phyloP scores from a whole-genome alignment of 441 rosid species.

The Gossypium trilobum region DNA sequence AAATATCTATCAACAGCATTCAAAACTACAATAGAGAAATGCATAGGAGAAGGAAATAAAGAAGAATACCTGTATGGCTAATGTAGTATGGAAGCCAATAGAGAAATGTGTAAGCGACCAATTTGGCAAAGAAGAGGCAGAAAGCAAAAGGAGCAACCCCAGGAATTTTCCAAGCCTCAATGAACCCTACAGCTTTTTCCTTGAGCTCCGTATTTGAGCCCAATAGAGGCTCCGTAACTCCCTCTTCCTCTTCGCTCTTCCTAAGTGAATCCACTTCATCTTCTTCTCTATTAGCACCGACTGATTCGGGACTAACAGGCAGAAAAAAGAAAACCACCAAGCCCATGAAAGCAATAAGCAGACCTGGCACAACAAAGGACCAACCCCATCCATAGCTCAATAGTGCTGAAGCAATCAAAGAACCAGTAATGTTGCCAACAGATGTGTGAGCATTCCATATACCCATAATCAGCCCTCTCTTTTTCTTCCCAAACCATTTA shows the following conservation, averaged over 20 bases:
- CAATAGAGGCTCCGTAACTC: slow-evolving; percentile 42
- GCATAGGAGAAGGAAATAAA: background rate
- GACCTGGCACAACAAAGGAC: slow-evolving; percentile 86
- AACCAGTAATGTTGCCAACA: slow-evolving; percentile 80
- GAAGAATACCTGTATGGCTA: slow-evolving; percentile 66
- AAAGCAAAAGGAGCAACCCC: slow-evolving; percentile 92
- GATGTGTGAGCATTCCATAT: slow-evolving; percentile 99
- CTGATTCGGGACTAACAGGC: slow-evolving; percentile 65
- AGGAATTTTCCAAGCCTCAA: slow-evolving; percentile 90
- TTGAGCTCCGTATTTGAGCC: slow-evolving; percentile 26
- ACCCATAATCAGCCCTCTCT: slow-evolving; percentile 90
- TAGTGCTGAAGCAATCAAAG: slow-evolving; percentile 66
- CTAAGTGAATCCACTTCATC: slow-evolving; percentile 36
- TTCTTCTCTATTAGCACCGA: slow-evolving; percentile 47
- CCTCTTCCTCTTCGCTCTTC: slow-evolving; percentile 45
- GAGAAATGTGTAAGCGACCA: slow-evolving; percentile 94
- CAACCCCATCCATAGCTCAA: slow-evolving; percentile 91
- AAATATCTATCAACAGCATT: too few relatives aligned
- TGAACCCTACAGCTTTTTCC: slow-evolving; percentile 72
- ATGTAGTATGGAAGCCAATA: slow-evolving; percentile 98
- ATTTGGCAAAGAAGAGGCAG: slow-evolving; percentile 83
- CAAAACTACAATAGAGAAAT: background rate
- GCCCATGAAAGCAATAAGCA: slow-evolving; percentile 44
- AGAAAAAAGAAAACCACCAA: slow-evolving; percentile 51
- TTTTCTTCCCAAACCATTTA: slow-evolving; percentile 82